phyloP scores from a whole-genome alignment of 768 basidiomycete genomes.

The Calocybe indica region DNA sequence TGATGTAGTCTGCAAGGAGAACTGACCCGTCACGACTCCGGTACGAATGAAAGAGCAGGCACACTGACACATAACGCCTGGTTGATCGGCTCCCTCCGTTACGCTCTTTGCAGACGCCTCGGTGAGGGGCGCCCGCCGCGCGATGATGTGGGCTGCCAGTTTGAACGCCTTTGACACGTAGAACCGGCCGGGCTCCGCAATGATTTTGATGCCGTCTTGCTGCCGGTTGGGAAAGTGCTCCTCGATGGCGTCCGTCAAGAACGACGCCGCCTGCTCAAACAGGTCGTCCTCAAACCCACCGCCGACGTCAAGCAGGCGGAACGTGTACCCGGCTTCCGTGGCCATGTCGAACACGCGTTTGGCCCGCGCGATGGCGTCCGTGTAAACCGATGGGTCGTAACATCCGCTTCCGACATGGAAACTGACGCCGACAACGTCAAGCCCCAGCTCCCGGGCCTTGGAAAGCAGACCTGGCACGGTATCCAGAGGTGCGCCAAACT shows the following conservation, averaged over 20 bases:
- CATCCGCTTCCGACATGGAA: conserved; percentile 99
- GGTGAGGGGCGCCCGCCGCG: conserved; percentile 60
- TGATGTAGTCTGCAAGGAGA: conserved; percentile 81
- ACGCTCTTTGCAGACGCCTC: conserved; percentile 20
- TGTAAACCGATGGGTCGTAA: conserved; percentile 87
- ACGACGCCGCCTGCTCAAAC: conserved; percentile 73
- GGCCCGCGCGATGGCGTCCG: conserved; percentile 83
- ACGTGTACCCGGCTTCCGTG: conserved; percentile 69
- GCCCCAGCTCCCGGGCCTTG: conserved; percentile 69
- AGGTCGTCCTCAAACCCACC: conserved; percentile 92
- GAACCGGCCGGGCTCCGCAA: conserved; percentile 95
- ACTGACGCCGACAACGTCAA: conserved; percentile 90
- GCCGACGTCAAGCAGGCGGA: conserved; percentile 86
- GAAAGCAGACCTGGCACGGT: conserved; percentile 74
- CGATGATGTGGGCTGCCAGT: conserved; percentile 91
- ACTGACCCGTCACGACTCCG: conserved; percentile 8
- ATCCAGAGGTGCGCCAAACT: conserved; percentile 89
- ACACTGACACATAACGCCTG: conserved; percentile 83
- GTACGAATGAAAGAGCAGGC: not conserved
- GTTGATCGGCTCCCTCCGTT: conserved; percentile 31
- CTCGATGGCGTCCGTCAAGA: conserved; percentile 67
- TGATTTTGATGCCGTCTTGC: conserved; percentile 58
- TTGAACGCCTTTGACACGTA: conserved; percentile 91
- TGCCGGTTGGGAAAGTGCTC: conserved; percentile 69
- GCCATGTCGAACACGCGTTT: conserved; percentile 86